A percentile compares a stretch with the other conserved stretches of the same genome.
These are phyloP conservation scores for Podospora pseudoanserina DNA, from an alignment of 495 filamentous ascomycete genomes.

Conservation along the genomic window DNA sequence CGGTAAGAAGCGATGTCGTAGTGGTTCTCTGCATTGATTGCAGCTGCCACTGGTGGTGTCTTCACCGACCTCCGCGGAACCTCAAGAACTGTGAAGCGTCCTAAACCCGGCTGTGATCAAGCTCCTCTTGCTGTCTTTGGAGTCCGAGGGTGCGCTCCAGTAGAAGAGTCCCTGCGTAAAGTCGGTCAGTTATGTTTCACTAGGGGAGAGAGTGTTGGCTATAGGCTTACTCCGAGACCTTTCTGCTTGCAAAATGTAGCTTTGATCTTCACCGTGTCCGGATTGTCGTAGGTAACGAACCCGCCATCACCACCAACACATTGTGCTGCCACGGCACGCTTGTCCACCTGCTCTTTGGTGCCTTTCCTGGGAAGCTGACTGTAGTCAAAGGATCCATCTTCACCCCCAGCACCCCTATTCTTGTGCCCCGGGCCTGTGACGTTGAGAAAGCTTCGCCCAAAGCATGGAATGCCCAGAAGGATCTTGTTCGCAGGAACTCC, in stretches of 20 bases:
- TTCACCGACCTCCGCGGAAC: conserved; percentile 2
- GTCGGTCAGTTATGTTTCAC: conserved; percentile 7
- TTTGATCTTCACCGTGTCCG: conserved; percentile 78
- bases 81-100: conserved; percentile 57
- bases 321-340: conserved; percentile 61
- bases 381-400: conserved; percentile 83
- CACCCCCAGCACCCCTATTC: conserved; percentile 62
- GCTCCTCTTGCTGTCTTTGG: conserved; percentile 59
- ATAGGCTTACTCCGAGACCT: conserved; percentile 58
- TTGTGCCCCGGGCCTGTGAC: conserved; percentile 59
- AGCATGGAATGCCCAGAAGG: conserved; percentile 74
- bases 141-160: conserved; percentile 85
- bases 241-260: conserved; percentile 73
- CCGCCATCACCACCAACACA: conserved; percentile 80
- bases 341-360: conserved; percentile 66
- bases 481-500: conserved; percentile 73
- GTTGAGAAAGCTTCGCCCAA: conserved; percentile 76
- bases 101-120: conserved; percentile 72
- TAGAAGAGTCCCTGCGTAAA: conserved; percentile 71
- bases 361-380: conserved; percentile 68
- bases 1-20: not conserved
- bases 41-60: not conserved
- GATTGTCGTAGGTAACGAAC: conserved; percentile 84
- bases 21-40: not conserved
- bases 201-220: not conserved